phyloP scores from a whole-genome alignment of 2,329 filamentous ascomycete species.

The Lasiodiplodia sp. region DNA sequence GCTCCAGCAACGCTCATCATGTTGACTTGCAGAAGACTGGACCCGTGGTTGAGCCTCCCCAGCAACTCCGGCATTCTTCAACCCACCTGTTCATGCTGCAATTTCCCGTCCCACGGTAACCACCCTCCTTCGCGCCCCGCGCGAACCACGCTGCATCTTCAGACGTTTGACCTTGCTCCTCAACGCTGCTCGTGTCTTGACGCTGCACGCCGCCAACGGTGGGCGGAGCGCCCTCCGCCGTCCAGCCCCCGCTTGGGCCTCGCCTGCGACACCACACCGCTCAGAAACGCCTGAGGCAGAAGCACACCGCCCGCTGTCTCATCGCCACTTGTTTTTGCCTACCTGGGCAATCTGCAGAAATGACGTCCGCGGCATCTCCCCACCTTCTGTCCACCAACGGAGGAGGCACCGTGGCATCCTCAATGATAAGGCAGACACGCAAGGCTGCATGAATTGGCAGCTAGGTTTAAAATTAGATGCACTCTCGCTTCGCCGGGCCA shows the following conservation, averaged over 20 bases:
- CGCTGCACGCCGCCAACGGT: neutral
- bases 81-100: neutral
- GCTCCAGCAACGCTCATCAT: conserved; percentile 9
- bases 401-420: neutral
- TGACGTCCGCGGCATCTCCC: neutral
- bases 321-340: neutral
- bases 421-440: conserved; percentile 9
- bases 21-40: conserved; percentile 19
- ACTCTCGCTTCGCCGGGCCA: conserved; percentile 18
- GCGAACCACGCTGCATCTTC: conserved; percentile 14
- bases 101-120: conserved; percentile 22
- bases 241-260: neutral
- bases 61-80: neutral
- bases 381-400: conserved; percentile 8
- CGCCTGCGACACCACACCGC: conserved; percentile 3
- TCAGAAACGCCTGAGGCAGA: conserved; percentile 8
- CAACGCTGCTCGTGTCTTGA: neutral
- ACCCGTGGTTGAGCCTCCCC: conserved; percentile 4
- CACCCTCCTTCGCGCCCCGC: conserved; percentile 15
- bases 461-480: conserved; percentile 20
- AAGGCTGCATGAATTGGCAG: conserved; percentile 10
- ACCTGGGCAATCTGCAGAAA: neutral
- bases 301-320: conserved; percentile 6
- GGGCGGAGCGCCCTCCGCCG: neutral
- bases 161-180: conserved; percentile 18